Evolutionary conservation across 495 filamentous ascomycete species (phyloP).

Genomic region (Lasiosphaeris hirsuta): DNA sequence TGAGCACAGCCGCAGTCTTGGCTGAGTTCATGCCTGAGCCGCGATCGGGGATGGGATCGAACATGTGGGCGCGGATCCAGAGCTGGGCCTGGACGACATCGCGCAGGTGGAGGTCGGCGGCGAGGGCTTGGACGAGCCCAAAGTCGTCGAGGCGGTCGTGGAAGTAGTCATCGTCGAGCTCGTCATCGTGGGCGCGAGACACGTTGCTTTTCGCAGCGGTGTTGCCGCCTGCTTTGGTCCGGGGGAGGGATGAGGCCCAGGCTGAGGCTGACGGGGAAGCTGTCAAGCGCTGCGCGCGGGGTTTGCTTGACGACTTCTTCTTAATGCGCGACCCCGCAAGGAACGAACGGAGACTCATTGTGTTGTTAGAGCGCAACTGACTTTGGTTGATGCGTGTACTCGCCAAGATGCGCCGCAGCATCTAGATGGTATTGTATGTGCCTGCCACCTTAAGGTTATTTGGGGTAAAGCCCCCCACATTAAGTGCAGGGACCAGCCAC

Average conservation of each 20-base stretch:
- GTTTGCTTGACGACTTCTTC: slow-evolving; percentile 34
- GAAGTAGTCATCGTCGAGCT: slow-evolving; percentile 41
- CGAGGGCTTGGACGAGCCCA: slow-evolving; percentile 51
- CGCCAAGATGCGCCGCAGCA: too few relatives aligned
- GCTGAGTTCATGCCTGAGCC: slow-evolving; percentile 70
- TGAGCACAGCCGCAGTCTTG: slow-evolving; percentile 66
- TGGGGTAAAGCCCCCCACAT: too few relatives aligned
- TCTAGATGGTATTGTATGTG: too few relatives aligned
- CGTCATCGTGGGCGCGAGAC: slow-evolving; percentile 17
- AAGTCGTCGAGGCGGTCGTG: slow-evolving; percentile 55
- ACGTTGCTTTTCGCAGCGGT: slow-evolving; percentile 25
- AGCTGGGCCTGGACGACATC: slow-evolving; percentile 63
- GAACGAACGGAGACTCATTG: slow-evolving; percentile 27
- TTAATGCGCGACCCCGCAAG: slow-evolving; percentile 36
- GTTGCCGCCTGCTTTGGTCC: slow-evolving; percentile 50
- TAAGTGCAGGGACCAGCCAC: too few relatives aligned
- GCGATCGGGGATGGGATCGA: slow-evolving; percentile 59
- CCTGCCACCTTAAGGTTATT: too few relatives aligned
- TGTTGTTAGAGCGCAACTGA: slow-evolving; percentile 12
- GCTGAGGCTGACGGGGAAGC: slow-evolving; percentile 50
- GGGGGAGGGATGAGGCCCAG: slow-evolving; percentile 43
- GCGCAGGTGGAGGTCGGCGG: slow-evolving; percentile 38
- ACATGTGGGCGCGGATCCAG: slow-evolving; percentile 63
- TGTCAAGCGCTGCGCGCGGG: slow-evolving; percentile 29
- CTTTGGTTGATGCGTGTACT: not conserved